Base-by-base conservation (phyloP, 75 land plant species). In the Cunninghamia lanceolata region DNA sequence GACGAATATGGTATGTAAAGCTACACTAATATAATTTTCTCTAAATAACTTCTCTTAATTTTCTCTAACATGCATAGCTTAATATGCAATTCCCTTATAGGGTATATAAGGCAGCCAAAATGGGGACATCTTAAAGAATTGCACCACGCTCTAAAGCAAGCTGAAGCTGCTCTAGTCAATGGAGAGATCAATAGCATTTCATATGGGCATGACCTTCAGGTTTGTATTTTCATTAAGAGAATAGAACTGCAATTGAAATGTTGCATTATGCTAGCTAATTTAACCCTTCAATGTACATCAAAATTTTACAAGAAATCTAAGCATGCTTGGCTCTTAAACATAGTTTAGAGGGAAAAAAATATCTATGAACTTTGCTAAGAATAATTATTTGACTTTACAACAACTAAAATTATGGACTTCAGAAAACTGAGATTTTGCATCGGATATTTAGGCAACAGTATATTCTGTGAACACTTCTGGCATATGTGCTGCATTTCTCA, bases 121-220 rank as follows among this genome's bases (percentile, higher is more conserved):
- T 96, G 94, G 93, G 98, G 99, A 1, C 99, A 97, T 70, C 80
- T 97, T 86, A 95, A 90, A 91, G 88, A 95, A 28, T 91, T 97
- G 36, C 99, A 97, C 82, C 35, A 81, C 5, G 46, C 88, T 8
- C 39, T 95, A 34, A 82, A 80, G 14, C 43, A 84, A 15, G 84
- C 86, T 73, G 91, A 89, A 68, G 63, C 91, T 47, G 90, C 91
- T 59, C 46, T 90, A 32, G 81, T 38, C 59, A 73, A 76, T 8
- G 89, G 86, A n/a, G 80, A 87, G 32, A 25, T 13, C 9, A 42
- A 54, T 11, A 70, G 15, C 46, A 80, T 66, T 56, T 66, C 70
- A 25, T 84, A 85, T 34, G 90, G 89, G 35, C 42, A 83, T 34
- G 71, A 79, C 47, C 90, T 56, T 42, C 87, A 88, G 89, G 89